Evolutionary conservation across 2,329 filamentous ascomycete genomes (phyloP), one percentile per base, ranked within the genome.

Genomic region (Trichoderma oligosporum): DNA sequence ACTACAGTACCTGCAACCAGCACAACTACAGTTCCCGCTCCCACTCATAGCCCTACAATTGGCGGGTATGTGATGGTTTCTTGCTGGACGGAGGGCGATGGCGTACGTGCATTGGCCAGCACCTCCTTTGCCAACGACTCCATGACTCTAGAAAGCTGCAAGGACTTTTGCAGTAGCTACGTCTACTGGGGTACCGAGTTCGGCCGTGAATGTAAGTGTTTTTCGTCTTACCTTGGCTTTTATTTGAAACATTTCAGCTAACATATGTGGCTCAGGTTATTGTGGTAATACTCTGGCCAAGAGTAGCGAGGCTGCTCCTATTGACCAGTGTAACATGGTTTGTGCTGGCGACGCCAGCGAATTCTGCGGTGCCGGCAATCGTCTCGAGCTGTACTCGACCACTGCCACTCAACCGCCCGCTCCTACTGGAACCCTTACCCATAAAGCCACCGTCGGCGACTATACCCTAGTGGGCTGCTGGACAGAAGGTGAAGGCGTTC

Each of bases 161-260:
- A 73, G 69, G 60, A 61, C 2, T 77, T 74, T 66, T 81, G 78
- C 69, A 73, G 71, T 2, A 70, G 69, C 1, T 81, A 74, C 63
- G 67, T 70, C 44, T 80, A 77, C 61, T 81, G 74, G 69, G 79
- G 75, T 2, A 76, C 78, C 5, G 78, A 82, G 62, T 82, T 78
- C 60, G 77, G 78, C 8, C 71, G 76, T 25, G 78, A 82, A 65
- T 81, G 78, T 74, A 58, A 70, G 71, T 67, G 12, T 18, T 22
- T 27, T 7, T 14, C 7, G n/a, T 24, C n/a, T 8, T 9, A 22
- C 20, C n/a, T 22, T n/a, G 33, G n/a, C 42, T 33, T 4, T 2
- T 46, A 18, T 12, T 25, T 31, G 36, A 14, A 20, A 36, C 4
- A 1, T 2, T n/a, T 9, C 9, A 16, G 1, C 41, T 31, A 44